Evolutionary conservation across 192 early-diverging fungal genomes (phyloP).

Genomic region (Umbelopsis isabellina): DNA sequence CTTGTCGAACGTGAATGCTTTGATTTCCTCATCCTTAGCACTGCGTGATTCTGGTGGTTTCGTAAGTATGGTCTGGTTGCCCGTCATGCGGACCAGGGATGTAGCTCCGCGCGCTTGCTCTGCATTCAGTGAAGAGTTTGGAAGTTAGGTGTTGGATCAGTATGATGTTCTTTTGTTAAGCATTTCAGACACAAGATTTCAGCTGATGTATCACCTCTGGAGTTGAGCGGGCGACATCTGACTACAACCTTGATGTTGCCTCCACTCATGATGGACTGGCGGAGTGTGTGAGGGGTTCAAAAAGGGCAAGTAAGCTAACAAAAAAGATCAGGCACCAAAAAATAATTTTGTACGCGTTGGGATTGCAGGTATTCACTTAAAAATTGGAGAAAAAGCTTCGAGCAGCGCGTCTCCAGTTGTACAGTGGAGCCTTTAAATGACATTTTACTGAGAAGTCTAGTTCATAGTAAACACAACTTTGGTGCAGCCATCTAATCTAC

Average conservation of each 20-base stretch:
- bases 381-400: neutral
- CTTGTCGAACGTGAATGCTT: constrained; percentile 84
- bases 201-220: constrained; percentile 53
- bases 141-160: neutral
- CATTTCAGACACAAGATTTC: constrained; percentile 15
- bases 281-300: constrained; percentile 20
- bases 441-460: neutral
- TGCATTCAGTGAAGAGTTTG: constrained; percentile 22
- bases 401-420: neutral
- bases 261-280: constrained; percentile 34
- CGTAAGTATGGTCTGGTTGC: constrained; percentile 68
- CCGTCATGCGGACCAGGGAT: constrained; percentile 72
- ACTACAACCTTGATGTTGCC: constrained; percentile 77
- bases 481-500: constrained; percentile 38
- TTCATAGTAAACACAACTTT: constrained; percentile 44
- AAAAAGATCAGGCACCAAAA: neutral
- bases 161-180: no score
- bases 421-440: no score
- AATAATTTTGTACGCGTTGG: constrained; percentile 16
- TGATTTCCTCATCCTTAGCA: constrained; percentile 48
- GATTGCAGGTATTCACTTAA: neutral
- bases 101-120: constrained; percentile 65
- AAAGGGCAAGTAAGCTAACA: neutral
- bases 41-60: constrained; percentile 48
- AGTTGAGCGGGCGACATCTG: constrained; percentile 77